Percentiles rank a stretch among this genome's conserved stretches.
phyloP scores from a whole-genome alignment of 768 basidiomycete species.

The Sporobolomyces phaffii region DNA sequence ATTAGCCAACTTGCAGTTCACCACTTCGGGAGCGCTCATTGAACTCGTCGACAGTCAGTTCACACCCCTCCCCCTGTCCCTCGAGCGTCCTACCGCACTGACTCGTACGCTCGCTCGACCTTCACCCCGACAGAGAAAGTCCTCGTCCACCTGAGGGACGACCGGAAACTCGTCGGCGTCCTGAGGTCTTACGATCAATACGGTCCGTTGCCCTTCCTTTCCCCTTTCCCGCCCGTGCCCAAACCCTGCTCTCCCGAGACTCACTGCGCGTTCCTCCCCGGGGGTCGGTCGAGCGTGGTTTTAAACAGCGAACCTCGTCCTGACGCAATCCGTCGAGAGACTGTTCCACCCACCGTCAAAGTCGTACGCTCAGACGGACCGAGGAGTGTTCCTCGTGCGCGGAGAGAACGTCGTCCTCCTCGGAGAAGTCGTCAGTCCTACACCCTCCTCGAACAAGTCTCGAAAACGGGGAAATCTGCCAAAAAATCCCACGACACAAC shows the following conservation, averaged over 20 bases:
- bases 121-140: slow-evolving; percentile 99
- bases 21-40: slow-evolving; percentile 94
- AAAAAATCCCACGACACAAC: too few species aligned
- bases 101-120: too few species aligned
- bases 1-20: slow-evolving; percentile 65
- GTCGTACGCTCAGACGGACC: slow-evolving; percentile 78
- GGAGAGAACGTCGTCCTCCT: slow-evolving; percentile 97
- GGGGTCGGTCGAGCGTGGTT: background rate
- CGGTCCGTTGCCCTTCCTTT: slow-evolving; percentile 52
- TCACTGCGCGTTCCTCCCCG: background rate
- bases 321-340: slow-evolving; percentile 90
- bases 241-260: too few species aligned
- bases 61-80: slow-evolving; percentile 29
- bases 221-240: background rate
- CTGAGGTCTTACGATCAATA: slow-evolving; percentile 97
- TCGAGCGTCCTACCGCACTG: slow-evolving; percentile 24
- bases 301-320: slow-evolving; percentile 82
- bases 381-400: slow-evolving; percentile 86
- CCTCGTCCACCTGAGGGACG: slow-evolving; percentile 92
- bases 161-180: slow-evolving; percentile 91
- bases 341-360: slow-evolving; percentile 70
- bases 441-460: background rate
- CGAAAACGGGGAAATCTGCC: background rate
- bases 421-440: slow-evolving; percentile 79
- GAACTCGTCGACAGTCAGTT: slow-evolving; percentile 99